These are phyloP conservation scores for Crotalaria pallida DNA, from an alignment of 306 rosid genomes.

Conservation along the genomic window DNA sequence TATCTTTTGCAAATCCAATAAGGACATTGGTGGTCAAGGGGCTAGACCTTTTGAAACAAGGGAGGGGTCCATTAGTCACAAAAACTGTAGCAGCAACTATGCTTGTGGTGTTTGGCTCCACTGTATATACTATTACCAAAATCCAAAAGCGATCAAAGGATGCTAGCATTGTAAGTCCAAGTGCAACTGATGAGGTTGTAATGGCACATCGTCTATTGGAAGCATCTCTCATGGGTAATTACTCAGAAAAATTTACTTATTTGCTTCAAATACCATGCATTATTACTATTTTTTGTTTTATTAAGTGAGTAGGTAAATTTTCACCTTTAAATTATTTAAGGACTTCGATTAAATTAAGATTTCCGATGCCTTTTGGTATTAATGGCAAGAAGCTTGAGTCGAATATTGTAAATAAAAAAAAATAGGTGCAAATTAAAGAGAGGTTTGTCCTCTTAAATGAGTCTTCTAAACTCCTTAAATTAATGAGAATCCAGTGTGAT, in stretches of 20 bases:
- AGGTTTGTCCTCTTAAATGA: too few relatives aligned
- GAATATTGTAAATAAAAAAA: too few relatives aligned
- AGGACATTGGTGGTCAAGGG: slow-evolving; percentile 36
- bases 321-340: too few relatives aligned
- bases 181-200: slow-evolving; percentile 61
- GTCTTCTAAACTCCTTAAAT: too few relatives aligned
- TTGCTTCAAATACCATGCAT: background rate
- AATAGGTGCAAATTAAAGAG: too few relatives aligned
- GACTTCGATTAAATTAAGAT: too few relatives aligned
- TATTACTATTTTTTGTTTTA: background rate
- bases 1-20: slow-evolving; percentile 49
- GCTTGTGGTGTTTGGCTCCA: slow-evolving; percentile 41
- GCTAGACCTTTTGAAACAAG: slow-evolving; percentile 50
- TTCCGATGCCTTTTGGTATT: too few relatives aligned
- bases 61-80: slow-evolving; percentile 43
- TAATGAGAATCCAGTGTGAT: too few relatives aligned
- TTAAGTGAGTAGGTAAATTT: background rate
- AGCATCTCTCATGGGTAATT: slow-evolving; percentile 56
- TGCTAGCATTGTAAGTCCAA: slow-evolving; percentile 41
- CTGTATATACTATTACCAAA: slow-evolving; percentile 24
- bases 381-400: too few relatives aligned
- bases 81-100: slow-evolving; percentile 58
- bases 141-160: slow-evolving; percentile 38
- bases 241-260: background rate
- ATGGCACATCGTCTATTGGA: slow-evolving; percentile 40